These are phyloP conservation scores for Lepidopterella palustris DNA, from an alignment of 495 filamentous ascomycete species.

Conservation along the genomic window DNA sequence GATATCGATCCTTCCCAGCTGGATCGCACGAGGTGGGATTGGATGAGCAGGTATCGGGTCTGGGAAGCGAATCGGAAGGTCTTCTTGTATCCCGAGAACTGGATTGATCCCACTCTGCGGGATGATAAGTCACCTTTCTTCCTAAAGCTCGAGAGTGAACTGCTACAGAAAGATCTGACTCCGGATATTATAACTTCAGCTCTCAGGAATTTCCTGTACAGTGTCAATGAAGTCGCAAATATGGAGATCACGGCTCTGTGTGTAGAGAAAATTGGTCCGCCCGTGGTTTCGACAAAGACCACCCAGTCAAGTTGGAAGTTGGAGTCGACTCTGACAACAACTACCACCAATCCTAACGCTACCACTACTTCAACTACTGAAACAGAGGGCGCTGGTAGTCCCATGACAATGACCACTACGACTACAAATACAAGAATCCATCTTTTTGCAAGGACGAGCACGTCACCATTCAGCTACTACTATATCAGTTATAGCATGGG, in stretches of 20 bases:
- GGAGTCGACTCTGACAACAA: too few relatives aligned
- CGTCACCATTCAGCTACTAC: too few relatives aligned
- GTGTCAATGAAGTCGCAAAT: neutral
- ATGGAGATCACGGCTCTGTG: too few relatives aligned
- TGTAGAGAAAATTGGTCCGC: neutral
- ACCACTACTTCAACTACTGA: too few relatives aligned
- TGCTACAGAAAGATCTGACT: constrained; percentile 29
- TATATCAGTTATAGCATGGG: too few relatives aligned
- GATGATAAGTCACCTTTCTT: constrained; percentile 38
- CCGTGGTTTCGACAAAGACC: neutral
- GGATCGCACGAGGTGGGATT: constrained; percentile 24
- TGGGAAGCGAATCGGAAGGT: constrained; percentile 41
- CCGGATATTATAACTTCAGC: neutral
- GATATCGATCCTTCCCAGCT: constrained; percentile 2
- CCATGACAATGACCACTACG: too few relatives aligned
- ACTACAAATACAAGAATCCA: too few relatives aligned
- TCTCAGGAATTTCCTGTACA: constrained; percentile 1
- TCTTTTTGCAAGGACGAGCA: too few relatives aligned
- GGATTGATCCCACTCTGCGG: constrained; percentile 35
- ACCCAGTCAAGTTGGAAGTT: constrained; percentile 3
- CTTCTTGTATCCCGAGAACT: constrained; percentile 42
- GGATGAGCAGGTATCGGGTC: constrained; percentile 26
- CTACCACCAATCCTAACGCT: too few relatives aligned
- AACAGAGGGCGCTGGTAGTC: too few relatives aligned
- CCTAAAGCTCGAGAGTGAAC: constrained; percentile 28